phyloP scores from a whole-genome alignment of 805 yeast genomes.

The Cyberlindnera americana region DNA sequence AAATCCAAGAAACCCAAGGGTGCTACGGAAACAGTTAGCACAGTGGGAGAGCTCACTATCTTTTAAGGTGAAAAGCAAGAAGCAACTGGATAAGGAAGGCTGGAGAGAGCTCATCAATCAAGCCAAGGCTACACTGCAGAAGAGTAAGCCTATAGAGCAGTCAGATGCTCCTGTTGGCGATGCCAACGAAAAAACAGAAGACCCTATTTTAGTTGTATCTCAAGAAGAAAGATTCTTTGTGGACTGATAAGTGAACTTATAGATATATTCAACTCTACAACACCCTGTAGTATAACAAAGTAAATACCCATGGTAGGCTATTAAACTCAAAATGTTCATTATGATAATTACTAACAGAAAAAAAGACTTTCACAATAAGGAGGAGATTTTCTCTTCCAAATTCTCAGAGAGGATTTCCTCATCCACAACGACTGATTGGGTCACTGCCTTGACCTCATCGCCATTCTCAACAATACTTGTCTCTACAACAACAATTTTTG shows the following conservation, averaged over 20 bases:
- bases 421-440: conserved; percentile 10
- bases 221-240: conserved; percentile 1
- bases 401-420: not conserved
- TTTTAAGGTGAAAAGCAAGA: conserved; percentile 10
- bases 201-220: not conserved
- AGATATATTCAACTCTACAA: too few species aligned
- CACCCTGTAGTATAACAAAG: too few species aligned
- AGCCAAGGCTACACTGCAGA: conserved; percentile 6
- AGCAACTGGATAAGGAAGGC: conserved; percentile 17
- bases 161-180: too few species aligned
- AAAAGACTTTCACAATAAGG: conserved; percentile 7
- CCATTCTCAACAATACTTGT: conserved; percentile 18
- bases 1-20: conserved; percentile 55
- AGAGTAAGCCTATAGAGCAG: not conserved
- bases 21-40: conserved; percentile 50
- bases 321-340: too few species aligned
- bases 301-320: too few species aligned
- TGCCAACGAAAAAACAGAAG: not conserved
- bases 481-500: conserved; percentile 5
- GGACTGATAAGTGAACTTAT: not conserved
- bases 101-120: conserved; percentile 22
- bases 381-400: conserved; percentile 1
- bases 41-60: conserved; percentile 58
- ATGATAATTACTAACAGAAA: too few species aligned
- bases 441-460: conserved; percentile 21